Evolutionary conservation across 306 rosid species (phyloP), one percentile per base, ranked within the genome.

Genomic region (Cucurbita ficifolia): DNA sequence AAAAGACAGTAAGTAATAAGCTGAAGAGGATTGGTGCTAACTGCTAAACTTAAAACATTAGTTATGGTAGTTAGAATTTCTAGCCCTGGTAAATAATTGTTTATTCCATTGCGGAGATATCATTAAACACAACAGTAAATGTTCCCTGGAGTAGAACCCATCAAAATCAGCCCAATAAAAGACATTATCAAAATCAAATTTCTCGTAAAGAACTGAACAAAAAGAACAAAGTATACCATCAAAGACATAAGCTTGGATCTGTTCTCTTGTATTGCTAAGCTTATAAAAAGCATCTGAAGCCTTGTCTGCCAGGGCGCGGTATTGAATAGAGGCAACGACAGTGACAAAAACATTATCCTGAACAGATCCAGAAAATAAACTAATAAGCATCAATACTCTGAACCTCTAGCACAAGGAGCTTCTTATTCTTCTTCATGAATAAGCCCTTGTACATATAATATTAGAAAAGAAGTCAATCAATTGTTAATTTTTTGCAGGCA

Each of bases 271-370:
- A 70, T 85, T 85, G 58, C 80, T 85, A 72, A 85, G 88, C 84
- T 85, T 85, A 69, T 85, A 85, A 74, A 80, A 85, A 67, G 88
- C 88, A 80, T 85, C 88, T 3, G 76, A 54, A 35, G 88, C 88
- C 77, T 80, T 85, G 4, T 73, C 83, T 42, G 84, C 78, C 49
- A 85, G 36, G 54, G 88, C 86, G 65, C 88, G 88, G 72, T 82
- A 85, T 76, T 85, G 88, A 81, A 85, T 19, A 21, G 86, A 85
- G 43, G 88, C 88, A 69, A 82, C 86, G 40, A 85, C 88, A 70
- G 81, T 85, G 38, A 85, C 88, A 76, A 85, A 85, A 72, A 85
- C 88, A 7, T 82, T 85, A 76, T 85, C 88, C 88, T 85, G 83
- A 59, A 64, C 57, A 61, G 17, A 75, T 7, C 59, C 33, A 19